Base-by-base conservation (phyloP, 768 basidiomycete species). In the Candolleomyces efflorescens region DNA sequence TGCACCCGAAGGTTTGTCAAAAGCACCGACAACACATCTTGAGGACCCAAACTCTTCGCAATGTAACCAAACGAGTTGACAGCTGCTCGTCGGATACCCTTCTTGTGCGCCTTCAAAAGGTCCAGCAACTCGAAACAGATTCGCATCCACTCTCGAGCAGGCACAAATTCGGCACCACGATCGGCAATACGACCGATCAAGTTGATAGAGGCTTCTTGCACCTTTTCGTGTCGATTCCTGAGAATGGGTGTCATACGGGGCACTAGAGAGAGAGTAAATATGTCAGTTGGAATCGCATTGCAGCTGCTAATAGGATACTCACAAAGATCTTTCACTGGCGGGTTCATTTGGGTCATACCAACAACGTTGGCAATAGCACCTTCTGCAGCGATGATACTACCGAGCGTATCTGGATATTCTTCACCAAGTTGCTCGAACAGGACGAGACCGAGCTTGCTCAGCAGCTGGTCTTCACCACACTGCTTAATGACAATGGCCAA, bases 341-440 rank as follows among this genome's bases (percentile, higher is more conserved):
- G 97, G 70, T 97, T 98, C 97, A 99, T 99, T 71, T 98, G 94
- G 10, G 97, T 97, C 97, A 98, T 99, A 74, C 97, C 97, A 61
- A 99, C 97, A 51, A 98, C 97, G 65, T 98, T 98, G 63, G 97
- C 97, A 66, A 99, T 98, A 49, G 97, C 97, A 62, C 94, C 96
- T 67, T 94, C 93, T 45, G 97, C 97, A 49, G 96, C 95, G 71
- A 98, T 99, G 73, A 99, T 96, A 77, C 96, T 98, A 69, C 97
- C 97, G 36, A 99, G 83, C 0, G 97, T 98, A 71, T 99, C 97
- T 15, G 97, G 97, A 67, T 98, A 99, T 76, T 99, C 97, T 76
- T 98, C 96, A 70, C 97, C 97, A 53, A 99, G 83, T 71, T 99
- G 97, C 70, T 98, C 97, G 69, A 98, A 99, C 58, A 99, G 78